phyloP scores from a whole-genome alignment of 106 monocot species.

The Dendrobium nobile region DNA sequence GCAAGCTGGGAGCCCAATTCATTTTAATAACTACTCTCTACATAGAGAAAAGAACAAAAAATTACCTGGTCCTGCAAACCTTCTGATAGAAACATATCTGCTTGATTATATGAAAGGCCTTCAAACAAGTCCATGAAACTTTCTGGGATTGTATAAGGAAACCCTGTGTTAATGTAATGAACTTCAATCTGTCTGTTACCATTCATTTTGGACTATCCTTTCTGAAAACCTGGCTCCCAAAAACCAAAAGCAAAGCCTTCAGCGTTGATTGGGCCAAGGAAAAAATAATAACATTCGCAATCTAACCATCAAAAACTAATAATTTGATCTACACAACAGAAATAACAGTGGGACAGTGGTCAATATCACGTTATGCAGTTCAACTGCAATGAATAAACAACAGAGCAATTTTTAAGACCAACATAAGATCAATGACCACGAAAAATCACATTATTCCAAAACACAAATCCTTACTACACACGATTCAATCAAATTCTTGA shows the following conservation, averaged over 20 bases:
- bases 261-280: background rate
- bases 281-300: background rate
- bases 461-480: background rate
- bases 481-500: background rate
- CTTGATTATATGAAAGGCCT: constrained; percentile 46
- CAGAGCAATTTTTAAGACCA: background rate
- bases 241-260: background rate
- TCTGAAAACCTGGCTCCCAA: background rate
- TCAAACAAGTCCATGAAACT: constrained; percentile 62
- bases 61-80: constrained; percentile 55
- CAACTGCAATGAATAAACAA: background rate
- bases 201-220: constrained; percentile 14
- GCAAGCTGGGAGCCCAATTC: background rate
- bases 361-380: background rate
- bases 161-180: constrained; percentile 45
- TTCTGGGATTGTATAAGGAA: constrained; percentile 44
- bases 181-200: constrained; percentile 32
- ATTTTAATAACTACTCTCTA: background rate
- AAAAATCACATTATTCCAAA: background rate
- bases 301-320: background rate
- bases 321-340: background rate
- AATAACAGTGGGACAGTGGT: background rate
- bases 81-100: constrained; percentile 42
- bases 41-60: background rate
- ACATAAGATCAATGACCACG: background rate